Percentiles rank a stretch among this genome's conserved stretches.
These are phyloP conservation scores for Eustoma russellianum DNA, from an alignment of 257 asterid genomes.

Conservation along the genomic window DNA sequence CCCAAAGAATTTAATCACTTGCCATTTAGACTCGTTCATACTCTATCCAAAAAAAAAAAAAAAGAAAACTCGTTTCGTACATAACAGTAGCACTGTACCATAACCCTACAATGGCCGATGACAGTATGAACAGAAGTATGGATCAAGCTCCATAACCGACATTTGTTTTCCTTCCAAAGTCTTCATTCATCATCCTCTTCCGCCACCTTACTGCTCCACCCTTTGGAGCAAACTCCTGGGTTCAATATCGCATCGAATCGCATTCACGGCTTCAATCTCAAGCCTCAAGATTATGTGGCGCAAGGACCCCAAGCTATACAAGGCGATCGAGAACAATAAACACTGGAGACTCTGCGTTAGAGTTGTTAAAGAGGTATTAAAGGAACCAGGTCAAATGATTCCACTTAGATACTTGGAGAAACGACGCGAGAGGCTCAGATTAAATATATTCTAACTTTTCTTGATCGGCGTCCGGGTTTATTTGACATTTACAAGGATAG, in stretches of 20 bases:
- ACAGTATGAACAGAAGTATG: no score
- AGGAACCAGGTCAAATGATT: constrained; percentile 88
- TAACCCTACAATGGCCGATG: no score
- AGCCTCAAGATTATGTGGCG: constrained; percentile 73
- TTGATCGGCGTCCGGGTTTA: constrained; percentile 59
- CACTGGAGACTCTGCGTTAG: constrained; percentile 70
- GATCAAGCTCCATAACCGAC: no score
- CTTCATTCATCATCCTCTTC: constrained; percentile 12
- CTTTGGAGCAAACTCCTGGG: background rate
- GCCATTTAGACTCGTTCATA: no score
- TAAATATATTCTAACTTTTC: constrained; percentile 39
- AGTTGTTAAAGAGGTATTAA: constrained; percentile 70
- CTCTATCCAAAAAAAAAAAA: no score
- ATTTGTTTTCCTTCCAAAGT: no score
- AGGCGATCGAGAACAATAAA: constrained; percentile 79
- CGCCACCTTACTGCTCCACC: background rate
- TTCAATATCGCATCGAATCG: constrained; percentile 15
- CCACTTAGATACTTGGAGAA: constrained; percentile 57
- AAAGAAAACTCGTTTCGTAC: no score
- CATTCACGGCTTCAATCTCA: constrained; percentile 54
- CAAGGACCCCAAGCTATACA: constrained; percentile 71
- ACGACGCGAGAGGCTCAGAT: constrained; percentile 71
- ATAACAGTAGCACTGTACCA: no score
- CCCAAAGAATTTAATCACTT: no score
- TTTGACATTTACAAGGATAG: constrained; percentile 56